Conservation (phyloP, 495 filamentous ascomycete species). For the Neurospora sp. region DNA sequence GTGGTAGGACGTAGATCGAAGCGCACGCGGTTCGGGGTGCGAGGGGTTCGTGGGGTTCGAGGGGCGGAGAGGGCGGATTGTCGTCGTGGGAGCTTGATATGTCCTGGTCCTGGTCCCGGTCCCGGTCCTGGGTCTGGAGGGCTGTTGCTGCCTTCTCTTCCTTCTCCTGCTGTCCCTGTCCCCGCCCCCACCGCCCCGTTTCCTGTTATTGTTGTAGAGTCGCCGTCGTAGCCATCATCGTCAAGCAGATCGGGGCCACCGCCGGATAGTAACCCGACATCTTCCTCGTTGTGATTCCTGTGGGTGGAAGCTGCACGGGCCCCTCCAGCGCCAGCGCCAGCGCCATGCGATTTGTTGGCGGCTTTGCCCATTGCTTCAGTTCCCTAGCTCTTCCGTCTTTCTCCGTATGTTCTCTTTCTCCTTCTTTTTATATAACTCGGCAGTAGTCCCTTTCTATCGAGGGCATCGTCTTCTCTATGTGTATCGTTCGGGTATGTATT, state of each 20-base stretch:
- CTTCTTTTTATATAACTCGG: background rate
- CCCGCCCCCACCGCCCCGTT: constrained; percentile 12
- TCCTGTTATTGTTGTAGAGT: constrained; percentile 26
- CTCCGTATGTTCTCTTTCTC: background rate
- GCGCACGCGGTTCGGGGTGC: constrained; percentile 77
- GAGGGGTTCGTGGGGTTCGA: constrained; percentile 46
- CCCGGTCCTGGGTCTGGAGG: background rate
- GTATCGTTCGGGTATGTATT: background rate
- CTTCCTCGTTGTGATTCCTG: constrained; percentile 27
- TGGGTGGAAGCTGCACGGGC: background rate
- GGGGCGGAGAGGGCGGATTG: background rate
- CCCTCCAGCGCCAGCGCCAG: constrained; percentile 7
- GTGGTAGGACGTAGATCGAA: constrained; percentile 61
- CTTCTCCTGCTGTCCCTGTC: background rate
- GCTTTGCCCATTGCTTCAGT: constrained; percentile 24
- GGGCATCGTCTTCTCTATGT: background rate
- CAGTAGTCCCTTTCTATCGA: background rate
- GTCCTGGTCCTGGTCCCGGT: background rate
- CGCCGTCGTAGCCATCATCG: constrained; percentile 18
- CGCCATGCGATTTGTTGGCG: constrained; percentile 24
- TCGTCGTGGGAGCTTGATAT: background rate
- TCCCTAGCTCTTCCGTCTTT: background rate
- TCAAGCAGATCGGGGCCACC: constrained; percentile 13
- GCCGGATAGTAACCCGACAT: constrained; percentile 33
- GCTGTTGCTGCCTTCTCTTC: background rate